A percentile compares a stretch with the other conserved stretches of the same genome.
phyloP scores from a whole-genome alignment of 768 basidiomycete species.

The Russula virescens region DNA sequence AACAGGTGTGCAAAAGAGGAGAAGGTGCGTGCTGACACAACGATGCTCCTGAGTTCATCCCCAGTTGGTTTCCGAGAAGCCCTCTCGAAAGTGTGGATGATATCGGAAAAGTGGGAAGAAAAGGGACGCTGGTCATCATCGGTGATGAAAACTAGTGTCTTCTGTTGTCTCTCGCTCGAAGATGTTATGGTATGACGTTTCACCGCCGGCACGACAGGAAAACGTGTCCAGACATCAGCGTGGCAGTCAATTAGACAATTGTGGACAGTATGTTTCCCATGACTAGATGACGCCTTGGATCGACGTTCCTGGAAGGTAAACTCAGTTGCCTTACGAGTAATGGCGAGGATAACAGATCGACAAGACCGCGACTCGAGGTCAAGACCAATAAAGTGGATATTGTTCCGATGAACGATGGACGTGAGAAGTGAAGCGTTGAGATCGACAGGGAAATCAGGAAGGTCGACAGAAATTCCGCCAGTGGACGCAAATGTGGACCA shows the following conservation, averaged over 20 bases:
- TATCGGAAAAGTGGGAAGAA: conserved; percentile 39
- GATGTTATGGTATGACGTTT: conserved; percentile 16
- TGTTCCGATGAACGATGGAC: conserved; percentile 39
- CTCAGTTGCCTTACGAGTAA: conserved; percentile 52
- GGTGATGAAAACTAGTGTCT: conserved; percentile 42
- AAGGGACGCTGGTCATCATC: conserved; percentile 36
- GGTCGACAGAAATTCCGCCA: conserved; percentile 36
- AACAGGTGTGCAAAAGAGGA: conserved; percentile 25
- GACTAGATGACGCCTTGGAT: conserved; percentile 21
- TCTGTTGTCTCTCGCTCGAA: conserved; percentile 29
- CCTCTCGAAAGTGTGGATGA: conserved; percentile 44
- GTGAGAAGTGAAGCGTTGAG: conserved; percentile 34
- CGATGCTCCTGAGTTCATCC: conserved; percentile 37
- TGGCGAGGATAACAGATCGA: conserved; percentile 43
- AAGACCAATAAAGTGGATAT: conserved; percentile 41
- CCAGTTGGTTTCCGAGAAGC: conserved; percentile 49
- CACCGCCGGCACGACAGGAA: conserved; percentile 14
- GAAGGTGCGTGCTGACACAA: conserved; percentile 33
- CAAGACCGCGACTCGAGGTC: conserved; percentile 33
- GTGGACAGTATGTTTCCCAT: conserved; percentile 31
- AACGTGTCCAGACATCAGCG: conserved; percentile 14
- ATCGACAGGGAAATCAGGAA: conserved; percentile 27
- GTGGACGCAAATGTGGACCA: conserved; percentile 52
- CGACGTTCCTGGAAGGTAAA: conserved; percentile 49
- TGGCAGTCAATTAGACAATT: conserved; percentile 31